Percentiles rank a stretch among this genome's conserved stretches.
These are phyloP conservation scores for Sarcodon sp. DNA, from an alignment of 768 basidiomycete species.

Conservation along the genomic window DNA sequence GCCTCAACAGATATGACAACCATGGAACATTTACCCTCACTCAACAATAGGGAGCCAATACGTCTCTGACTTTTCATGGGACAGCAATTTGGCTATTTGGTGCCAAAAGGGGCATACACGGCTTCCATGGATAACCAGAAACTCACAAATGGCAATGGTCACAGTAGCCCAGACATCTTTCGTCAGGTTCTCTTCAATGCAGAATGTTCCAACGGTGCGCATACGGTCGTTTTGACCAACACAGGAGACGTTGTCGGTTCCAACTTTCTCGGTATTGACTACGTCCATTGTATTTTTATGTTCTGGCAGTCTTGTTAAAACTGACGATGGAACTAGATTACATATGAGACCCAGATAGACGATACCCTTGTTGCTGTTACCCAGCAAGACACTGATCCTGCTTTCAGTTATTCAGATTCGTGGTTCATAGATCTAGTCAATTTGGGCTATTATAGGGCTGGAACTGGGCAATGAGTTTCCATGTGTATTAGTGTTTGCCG, in stretches of 20 bases:
- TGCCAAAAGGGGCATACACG: constrained; percentile 28
- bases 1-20: neutral
- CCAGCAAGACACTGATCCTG: neutral
- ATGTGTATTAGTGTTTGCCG: neutral
- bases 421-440: neutral
- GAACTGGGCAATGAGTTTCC: neutral
- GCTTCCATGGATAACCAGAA: constrained; percentile 30
- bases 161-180: neutral
- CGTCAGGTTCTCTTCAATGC: neutral
- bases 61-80: constrained; percentile 37
- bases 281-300: too few relatives aligned
- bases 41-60: constrained; percentile 30
- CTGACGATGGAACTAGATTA: neutral
- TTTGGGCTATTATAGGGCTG: neutral
- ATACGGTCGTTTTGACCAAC: neutral
- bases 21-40: constrained; percentile 9
- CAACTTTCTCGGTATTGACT: too few relatives aligned
- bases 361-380: neutral
- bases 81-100: constrained; percentile 43
- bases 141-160: constrained; percentile 14
- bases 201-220: neutral
- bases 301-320: too few relatives aligned
- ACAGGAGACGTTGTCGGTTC: too few relatives aligned
- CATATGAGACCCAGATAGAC: neutral
- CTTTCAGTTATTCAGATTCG: neutral